Evolutionary conservation across 257 asterid genomes (phyloP), one percentile per base, ranked within the genome.

Genomic region (Paraleonurus japonicus): DNA sequence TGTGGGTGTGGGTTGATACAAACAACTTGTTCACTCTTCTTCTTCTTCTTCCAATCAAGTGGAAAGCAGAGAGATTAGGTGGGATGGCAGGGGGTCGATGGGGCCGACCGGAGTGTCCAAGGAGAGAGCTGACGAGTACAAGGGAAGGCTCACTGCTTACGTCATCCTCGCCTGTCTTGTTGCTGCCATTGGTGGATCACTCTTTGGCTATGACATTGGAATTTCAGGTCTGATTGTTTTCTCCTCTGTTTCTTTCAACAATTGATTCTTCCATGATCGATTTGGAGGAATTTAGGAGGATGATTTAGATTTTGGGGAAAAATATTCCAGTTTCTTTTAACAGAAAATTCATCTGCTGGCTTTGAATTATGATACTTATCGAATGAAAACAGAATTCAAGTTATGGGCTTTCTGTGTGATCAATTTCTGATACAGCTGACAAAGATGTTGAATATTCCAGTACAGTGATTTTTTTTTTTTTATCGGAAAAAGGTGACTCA

Each of bases 161-260:
- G 95, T 90, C 23, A 35, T 84, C 67, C 45, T 88, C 20, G 68
- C 90, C 4, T 90, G 97, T 60, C 39, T 85, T 24, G 90, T 82
- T 69, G 97, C 94, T 35, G 95, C 97, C 4, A 55, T 78, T 51
- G 95, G 97, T 2, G 97, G 95, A 26, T 85, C 97, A 3, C 89
- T 90, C 69, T 90, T 90, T 37, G 96, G 97, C 63, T 90, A 90
- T 79, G 96, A 90, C 63, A 83, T 88, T 55, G 97, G 97, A 41
- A 85, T 90, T 64, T 90, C 97, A 81, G 97, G 96, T 22, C 5
- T 24, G 1, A 2, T 51, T 51, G 4, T 9, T 53, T 53, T 22
- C 61, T n/a, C 4, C 57, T 15, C 15, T 4, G 1, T n/a, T 16
- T 13, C 48, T 9, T 2, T 16, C 17, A 16, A 5, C 24, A 15